These are phyloP conservation scores for Acidomyces sp. DNA, from an alignment of 495 filamentous ascomycete species.

Conservation along the genomic window DNA sequence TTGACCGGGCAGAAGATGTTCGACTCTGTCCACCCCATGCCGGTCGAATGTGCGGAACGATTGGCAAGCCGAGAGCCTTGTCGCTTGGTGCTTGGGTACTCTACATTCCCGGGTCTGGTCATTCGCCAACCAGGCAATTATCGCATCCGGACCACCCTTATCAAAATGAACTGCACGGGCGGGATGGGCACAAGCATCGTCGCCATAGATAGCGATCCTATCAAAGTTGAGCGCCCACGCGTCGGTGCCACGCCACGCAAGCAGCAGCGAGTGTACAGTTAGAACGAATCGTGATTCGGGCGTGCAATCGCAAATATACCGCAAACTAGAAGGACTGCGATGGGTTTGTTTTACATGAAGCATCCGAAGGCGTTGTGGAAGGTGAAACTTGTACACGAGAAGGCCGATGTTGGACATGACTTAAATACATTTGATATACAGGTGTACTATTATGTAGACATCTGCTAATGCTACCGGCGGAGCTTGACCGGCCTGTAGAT, in stretches of 20 bases:
- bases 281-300: not conserved
- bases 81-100: constrained; percentile 23
- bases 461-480: no score
- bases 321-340: not conserved
- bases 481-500: no score
- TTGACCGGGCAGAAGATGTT: constrained; percentile 14
- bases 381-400: no score
- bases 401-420: no score
- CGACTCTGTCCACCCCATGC: constrained; percentile 16
- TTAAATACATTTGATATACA: no score
- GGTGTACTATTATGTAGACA: no score
- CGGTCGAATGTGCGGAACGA: constrained; percentile 1
- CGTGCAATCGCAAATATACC: not conserved
- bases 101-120: constrained; percentile 24
- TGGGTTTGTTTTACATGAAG: not conserved
- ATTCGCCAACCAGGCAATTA: constrained; percentile 27
- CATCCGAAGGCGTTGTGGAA: not conserved
- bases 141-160: constrained; percentile 25
- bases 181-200: constrained; percentile 17
- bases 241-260: constrained; percentile 4
- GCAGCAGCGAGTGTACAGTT: constrained; percentile 8
- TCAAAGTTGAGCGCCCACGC: constrained; percentile 23
- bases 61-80: constrained; percentile 9
- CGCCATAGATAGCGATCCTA: constrained; percentile 24
- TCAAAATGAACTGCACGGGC: constrained; percentile 19